Percentiles rank a stretch among this genome's conserved stretches.
These are phyloP conservation scores for Flaveria floridana DNA, from an alignment of 140 eudicot species.

Conservation along the genomic window DNA sequence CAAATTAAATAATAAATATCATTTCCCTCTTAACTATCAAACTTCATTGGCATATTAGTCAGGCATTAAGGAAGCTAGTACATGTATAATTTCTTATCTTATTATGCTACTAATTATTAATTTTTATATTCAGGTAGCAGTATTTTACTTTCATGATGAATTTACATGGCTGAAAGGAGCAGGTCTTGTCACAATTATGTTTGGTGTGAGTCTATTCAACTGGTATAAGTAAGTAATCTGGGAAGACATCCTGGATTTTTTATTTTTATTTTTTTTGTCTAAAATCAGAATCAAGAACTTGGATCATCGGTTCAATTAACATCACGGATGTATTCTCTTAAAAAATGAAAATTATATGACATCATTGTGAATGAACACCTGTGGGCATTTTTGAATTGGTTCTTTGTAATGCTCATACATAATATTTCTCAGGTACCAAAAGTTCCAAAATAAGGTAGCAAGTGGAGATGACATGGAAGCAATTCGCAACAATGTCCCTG, in stretches of 20 bases:
- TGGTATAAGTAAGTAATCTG: conserved; percentile 87
- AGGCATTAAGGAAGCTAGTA: conserved; percentile 9
- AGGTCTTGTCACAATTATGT: conserved; percentile 72
- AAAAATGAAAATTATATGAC: not conserved
- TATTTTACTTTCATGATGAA: conserved; percentile 88
- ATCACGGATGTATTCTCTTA: not conserved
- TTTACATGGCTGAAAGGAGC: conserved; percentile 87
- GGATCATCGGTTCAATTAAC: not conserved
- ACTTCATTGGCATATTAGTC: not conserved
- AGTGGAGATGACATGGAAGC: conserved; percentile 36
- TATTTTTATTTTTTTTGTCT: no score
- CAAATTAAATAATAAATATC: not conserved
- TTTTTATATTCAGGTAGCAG: conserved; percentile 72
- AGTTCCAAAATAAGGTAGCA: conserved; percentile 60
- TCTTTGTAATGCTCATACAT: not conserved
- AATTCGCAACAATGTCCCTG: conserved; percentile 37
- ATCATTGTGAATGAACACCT: not conserved
- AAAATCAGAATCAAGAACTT: not conserved
- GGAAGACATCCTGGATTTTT: not conserved
- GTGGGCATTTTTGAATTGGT: not conserved
- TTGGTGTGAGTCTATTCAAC: conserved; percentile 90
- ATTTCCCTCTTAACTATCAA: not conserved
- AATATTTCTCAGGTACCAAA: conserved; percentile 55
- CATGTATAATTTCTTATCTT: not conserved
- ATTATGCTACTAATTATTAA: not conserved